Evolutionary conservation across 1,284 basidiomycete genomes (phyloP).

Genomic region (Tilletia walkeri): DNA sequence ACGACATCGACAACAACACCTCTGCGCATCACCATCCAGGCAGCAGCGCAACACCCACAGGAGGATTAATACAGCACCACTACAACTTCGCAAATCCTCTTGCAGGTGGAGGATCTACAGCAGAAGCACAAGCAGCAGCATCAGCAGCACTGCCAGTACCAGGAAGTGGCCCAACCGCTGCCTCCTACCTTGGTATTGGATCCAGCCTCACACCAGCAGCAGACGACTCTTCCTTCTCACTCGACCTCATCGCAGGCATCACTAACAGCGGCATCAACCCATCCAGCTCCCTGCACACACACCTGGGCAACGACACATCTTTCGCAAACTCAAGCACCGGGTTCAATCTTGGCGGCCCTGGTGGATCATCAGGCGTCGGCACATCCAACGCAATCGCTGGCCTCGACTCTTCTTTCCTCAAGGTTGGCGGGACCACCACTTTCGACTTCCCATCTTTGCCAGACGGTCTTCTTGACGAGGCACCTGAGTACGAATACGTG

Average conservation of each 20-base stretch:
- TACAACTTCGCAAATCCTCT: background rate
- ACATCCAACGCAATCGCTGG: background rate
- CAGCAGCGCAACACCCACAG: background rate
- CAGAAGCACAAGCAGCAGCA: background rate
- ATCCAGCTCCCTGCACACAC: background rate
- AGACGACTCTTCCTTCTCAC: background rate
- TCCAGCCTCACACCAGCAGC: slow-evolving; percentile 6
- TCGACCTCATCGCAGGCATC: background rate
- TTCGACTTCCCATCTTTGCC: slow-evolving; percentile 50
- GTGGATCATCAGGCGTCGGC: background rate
- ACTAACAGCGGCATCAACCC: background rate
- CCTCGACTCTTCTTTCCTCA: slow-evolving; percentile 8
- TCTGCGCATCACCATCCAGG: too few relatives aligned
- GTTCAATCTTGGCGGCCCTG: background rate
- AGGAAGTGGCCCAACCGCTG: too few relatives aligned
- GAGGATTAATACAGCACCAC: background rate
- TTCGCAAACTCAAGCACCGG: background rate
- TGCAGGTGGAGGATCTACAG: background rate
- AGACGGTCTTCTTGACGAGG: slow-evolving; percentile 43
- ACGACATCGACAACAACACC: too few relatives aligned
- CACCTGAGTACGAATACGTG: slow-evolving; percentile 50
- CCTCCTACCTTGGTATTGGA: slow-evolving; percentile 10
- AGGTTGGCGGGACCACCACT: slow-evolving; percentile 7
- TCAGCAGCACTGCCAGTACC: background rate
- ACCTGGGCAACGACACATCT: background rate